Evolutionary conservation across 2,329 filamentous ascomycete genomes (phyloP).

Genomic region (Paecilomyces variotii): DNA sequence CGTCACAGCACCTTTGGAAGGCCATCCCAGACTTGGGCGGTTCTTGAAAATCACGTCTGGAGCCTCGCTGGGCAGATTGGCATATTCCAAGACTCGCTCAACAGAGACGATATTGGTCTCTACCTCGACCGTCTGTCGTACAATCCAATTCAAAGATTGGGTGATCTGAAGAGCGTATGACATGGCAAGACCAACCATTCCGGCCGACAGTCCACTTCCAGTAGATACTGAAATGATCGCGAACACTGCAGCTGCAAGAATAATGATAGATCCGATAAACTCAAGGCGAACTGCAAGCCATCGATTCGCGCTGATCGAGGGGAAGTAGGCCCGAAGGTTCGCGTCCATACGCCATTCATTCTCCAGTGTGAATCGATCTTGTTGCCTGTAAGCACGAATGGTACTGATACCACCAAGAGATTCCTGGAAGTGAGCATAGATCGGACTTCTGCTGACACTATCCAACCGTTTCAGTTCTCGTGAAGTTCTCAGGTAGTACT

Average conservation of each 20-base stretch:
- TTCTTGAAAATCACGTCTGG: slow-evolving; percentile 86
- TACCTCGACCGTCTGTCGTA: slow-evolving; percentile 97
- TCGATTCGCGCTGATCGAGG: slow-evolving; percentile 85
- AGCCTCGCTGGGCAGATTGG: slow-evolving; percentile 81
- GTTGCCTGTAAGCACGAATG: slow-evolving; percentile 88
- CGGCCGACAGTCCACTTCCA: slow-evolving; percentile 56
- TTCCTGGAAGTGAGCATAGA: slow-evolving; percentile 98
- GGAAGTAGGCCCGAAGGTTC: slow-evolving; percentile 90
- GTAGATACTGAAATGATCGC: slow-evolving; percentile 70
- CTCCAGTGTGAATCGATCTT: slow-evolving; percentile 77
- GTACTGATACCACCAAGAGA: slow-evolving; percentile 89
- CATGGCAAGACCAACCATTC: slow-evolving; percentile 86
- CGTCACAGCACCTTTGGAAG: slow-evolving; percentile 74
- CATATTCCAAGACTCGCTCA: slow-evolving; percentile 94
- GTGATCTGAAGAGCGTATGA: slow-evolving; percentile 97
- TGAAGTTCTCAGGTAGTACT: slow-evolving; percentile 93
- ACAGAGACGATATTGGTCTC: slow-evolving; percentile 99
- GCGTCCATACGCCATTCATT: slow-evolving; percentile 97
- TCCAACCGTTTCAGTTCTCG: slow-evolving; percentile 94
- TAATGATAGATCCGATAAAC: slow-evolving; percentile 91
- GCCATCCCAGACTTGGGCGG: slow-evolving; percentile 84
- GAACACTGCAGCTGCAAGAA: slow-evolving; percentile 76
- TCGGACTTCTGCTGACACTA: slow-evolving; percentile 89
- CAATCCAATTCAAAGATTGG: slow-evolving; percentile 96
- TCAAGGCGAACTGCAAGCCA: slow-evolving; percentile 94